Evolutionary conservation across 2,329 filamentous ascomycete species (phyloP), one percentile per base, ranked within the genome.

Genomic region (Moelleriella libera): DNA sequence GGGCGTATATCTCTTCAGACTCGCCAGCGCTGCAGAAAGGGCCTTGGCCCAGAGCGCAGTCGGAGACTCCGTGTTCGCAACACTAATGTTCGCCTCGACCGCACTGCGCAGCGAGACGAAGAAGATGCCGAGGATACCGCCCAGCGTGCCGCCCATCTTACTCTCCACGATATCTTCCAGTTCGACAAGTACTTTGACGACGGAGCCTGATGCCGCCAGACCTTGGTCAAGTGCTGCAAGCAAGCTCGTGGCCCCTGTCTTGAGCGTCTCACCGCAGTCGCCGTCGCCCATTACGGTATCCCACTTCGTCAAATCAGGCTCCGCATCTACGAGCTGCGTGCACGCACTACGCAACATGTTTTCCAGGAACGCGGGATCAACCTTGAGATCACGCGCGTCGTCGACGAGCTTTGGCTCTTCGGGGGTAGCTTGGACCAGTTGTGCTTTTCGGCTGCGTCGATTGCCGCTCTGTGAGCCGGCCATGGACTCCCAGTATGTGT

Each of bases 241-340:
- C 6, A 76, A 57, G 4, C 61, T 61, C 5, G 58, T 67, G 0
- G 75, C 75, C 1, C 75, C 75, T 0, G 69, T 71, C 61, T 74
- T 71, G 47, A 79, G 65, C 3, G 74, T 77, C 56, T 83, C 76
- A 39, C 80, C 80, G 57, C 79, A 83, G 61, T 83, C 79, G 9
- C 79, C 79, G 54, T 82, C 80, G 37, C 78, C 78, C 70, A 82
- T 76, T 44, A 78, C 59, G 5, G 73, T 78, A 58, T 82, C 78
- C 71, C 75, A 82, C 50, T 66, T 72, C 1, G 80, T 83, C 42
- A 83, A 63, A 49, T 81, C 74, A 0, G 78, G 77, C 58, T 83
- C 79, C 3, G 78, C 76, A 7, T 65, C 65, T 43, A 82, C 65
- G 2, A 78, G 68, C 2, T 65, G 69, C 51, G 55, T 69, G 64